A percentile compares a stretch with the other conserved stretches of the same genome.
Evolutionary conservation across 257 asterid genomes (phyloP).

Genomic region (Petunia axillaris): DNA sequence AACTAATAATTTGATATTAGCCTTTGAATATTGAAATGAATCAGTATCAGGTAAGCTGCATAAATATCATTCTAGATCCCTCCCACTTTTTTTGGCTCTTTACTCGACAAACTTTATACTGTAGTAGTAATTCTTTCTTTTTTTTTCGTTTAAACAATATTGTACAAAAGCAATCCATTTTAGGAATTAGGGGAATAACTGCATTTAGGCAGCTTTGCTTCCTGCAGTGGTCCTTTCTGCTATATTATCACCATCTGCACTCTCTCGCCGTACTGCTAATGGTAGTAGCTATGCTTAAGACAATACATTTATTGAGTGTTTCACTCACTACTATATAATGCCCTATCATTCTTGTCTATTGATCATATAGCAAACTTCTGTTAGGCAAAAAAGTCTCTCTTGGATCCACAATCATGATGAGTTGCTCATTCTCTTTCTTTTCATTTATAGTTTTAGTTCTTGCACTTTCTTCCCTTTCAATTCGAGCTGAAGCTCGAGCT

Average conservation of each 20-base stretch:
- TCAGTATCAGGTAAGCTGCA: not conserved
- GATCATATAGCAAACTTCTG: slow-evolving; percentile 1
- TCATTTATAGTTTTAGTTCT: slow-evolving; percentile 37
- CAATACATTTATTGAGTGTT: not conserved
- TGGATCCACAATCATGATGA: slow-evolving; percentile 38
- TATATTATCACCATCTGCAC: slow-evolving; percentile 13
- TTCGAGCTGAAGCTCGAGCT: slow-evolving; percentile 62
- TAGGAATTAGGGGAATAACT: slow-evolving; percentile 12
- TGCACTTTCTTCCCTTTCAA: not conserved
- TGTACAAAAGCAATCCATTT: not conserved
- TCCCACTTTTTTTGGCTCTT: slow-evolving; percentile 17
- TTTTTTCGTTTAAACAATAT: not conserved
- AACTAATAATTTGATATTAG: not conserved
- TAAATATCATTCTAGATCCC: not conserved
- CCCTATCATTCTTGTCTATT: not conserved
- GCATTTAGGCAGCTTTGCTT: not conserved
- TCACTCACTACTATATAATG: slow-evolving; percentile 9
- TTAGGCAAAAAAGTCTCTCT: not conserved
- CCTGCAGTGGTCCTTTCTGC: slow-evolving; percentile 20
- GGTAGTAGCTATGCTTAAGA: not conserved
- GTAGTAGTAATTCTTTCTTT: too few relatives aligned
- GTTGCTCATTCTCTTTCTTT: slow-evolving; percentile 32
- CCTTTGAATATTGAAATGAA: not conserved
- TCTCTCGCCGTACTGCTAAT: not conserved
- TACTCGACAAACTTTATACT: not conserved